These are phyloP conservation scores for Metschnikowia koreensis DNA, from an alignment of 805 yeast species.

Conservation along the genomic window DNA sequence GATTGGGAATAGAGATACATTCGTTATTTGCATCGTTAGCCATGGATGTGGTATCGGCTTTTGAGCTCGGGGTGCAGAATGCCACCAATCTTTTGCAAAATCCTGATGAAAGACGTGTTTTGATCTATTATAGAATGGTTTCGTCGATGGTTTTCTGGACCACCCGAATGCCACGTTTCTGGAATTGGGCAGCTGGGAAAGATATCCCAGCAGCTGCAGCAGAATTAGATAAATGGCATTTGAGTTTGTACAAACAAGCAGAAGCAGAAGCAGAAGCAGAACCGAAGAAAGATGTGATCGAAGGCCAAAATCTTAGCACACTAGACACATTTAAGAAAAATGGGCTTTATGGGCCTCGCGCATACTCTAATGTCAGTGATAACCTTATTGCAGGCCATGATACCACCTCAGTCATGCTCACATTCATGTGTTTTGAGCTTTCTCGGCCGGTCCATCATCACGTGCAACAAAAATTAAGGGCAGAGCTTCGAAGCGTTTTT, in stretches of 20 bases:
- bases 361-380: conserved; percentile 47
- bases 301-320: conserved; percentile 26
- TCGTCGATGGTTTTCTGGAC: conserved; percentile 66
- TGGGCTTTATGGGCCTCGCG: conserved; percentile 31
- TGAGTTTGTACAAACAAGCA: conserved; percentile 31
- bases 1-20: conserved; percentile 50
- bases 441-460: conserved; percentile 47
- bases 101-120: conserved; percentile 36
- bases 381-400: conserved; percentile 78
- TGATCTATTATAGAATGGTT: conserved; percentile 45
- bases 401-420: conserved; percentile 45
- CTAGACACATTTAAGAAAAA: conserved; percentile 32
- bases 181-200: conserved; percentile 47
- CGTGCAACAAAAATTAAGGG: conserved; percentile 46
- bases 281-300: conserved; percentile 20
- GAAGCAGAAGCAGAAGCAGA: conserved; percentile 32
- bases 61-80: conserved; percentile 52
- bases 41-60: conserved; percentile 64
- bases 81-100: conserved; percentile 45
- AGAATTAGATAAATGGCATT: conserved; percentile 47
- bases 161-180: conserved; percentile 53
- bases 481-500: conserved; percentile 43
- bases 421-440: conserved; percentile 57
- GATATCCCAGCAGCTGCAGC: conserved; percentile 36
- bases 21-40: conserved; percentile 64